These are phyloP conservation scores for Penicillium sp. DNA, from an alignment of 2,329 filamentous ascomycete species.

Conservation along the genomic window DNA sequence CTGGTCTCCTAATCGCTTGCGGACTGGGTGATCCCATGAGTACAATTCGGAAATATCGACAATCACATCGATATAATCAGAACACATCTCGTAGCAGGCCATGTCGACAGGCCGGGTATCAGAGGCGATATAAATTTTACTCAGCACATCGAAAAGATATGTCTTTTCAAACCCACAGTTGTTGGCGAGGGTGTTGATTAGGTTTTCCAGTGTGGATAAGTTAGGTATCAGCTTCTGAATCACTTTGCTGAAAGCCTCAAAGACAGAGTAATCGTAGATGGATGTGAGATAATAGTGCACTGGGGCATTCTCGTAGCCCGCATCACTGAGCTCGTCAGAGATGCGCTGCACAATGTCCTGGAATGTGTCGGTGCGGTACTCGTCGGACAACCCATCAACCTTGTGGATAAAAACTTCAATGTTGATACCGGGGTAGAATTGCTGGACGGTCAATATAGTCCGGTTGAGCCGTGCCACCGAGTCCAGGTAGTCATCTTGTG, in stretches of 20 bases:
- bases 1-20: slow-evolving; percentile 44
- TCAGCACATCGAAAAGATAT: slow-evolving; percentile 95
- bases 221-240: slow-evolving; percentile 97
- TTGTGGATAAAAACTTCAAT: slow-evolving; percentile 99
- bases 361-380: slow-evolving; percentile 94
- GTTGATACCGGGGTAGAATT: slow-evolving; percentile 88
- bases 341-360: slow-evolving; percentile 95
- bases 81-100: slow-evolving; percentile 96
- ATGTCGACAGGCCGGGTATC: slow-evolving; percentile 92
- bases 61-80: slow-evolving; percentile 97
- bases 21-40: slow-evolving; percentile 62
- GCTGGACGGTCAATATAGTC: slow-evolving; percentile 85
- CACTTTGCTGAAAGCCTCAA: slow-evolving; percentile 96
- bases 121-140: slow-evolving; percentile 98
- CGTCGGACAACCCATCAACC: slow-evolving; percentile 93
- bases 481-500: slow-evolving; percentile 95
- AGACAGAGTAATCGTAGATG: slow-evolving; percentile 98
- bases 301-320: slow-evolving; percentile 87
- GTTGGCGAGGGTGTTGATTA: slow-evolving; percentile 90
- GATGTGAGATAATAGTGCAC: slow-evolving; percentile 95
- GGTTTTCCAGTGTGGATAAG: slow-evolving; percentile 84
- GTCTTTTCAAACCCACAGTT: slow-evolving; percentile 97
- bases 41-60: slow-evolving; percentile 97
- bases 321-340: slow-evolving; percentile 90
- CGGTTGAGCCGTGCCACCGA: slow-evolving; percentile 81